Base-by-base conservation (phyloP, 495 filamentous ascomycete genomes). In the Neurospora sp. region DNA sequence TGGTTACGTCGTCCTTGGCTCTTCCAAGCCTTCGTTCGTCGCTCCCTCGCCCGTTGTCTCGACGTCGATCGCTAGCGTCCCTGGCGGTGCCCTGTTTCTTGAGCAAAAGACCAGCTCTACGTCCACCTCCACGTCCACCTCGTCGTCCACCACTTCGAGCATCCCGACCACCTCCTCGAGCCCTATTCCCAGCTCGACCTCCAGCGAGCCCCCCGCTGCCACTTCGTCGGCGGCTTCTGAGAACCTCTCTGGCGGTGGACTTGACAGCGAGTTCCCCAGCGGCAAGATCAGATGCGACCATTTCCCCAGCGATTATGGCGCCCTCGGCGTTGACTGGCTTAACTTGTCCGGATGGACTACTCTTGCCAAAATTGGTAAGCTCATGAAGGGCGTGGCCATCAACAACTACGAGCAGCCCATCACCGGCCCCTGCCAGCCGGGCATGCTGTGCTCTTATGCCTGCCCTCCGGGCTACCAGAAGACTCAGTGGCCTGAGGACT, bases 401-500 rank as follows among this genome's bases (percentile, higher is more conserved):
- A 80, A 80, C 82, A 86, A 88, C 76, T 89, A 89, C 77, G 79
- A 88, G 71, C 93, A 93, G 72, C 86, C 85, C 54, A 90, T 91
- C 71, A 83, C 83, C n/a, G 88, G 90, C 70, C 76, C 80, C 69
- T 94, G 93, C 82, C 80, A 75, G 34, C 79, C 85, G 10, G 90
- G 89, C 45, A 83, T 86, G 62, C 92, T 93, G 84, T 98, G 96
- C 87, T 97, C 94, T 6, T 99, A 98, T 78, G 93, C 92, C 70
- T 99, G 96, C 85, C 94, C 96, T 8, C 79, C 90, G 66, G 94
- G 94, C 71, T 98, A 94, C 85, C 90, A 94, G 78, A 98, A 98
- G 88, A 88, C 90, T 45, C 94, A 98, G 82, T 99, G 94, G 94
- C 96, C 96, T 42, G 71, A 78, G 74, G 36, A 87, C 80, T 71